Evolutionary conservation across 306 rosid genomes (phyloP), one percentile per base, ranked within the genome.

Genomic region (Gastrolobium villosum): DNA sequence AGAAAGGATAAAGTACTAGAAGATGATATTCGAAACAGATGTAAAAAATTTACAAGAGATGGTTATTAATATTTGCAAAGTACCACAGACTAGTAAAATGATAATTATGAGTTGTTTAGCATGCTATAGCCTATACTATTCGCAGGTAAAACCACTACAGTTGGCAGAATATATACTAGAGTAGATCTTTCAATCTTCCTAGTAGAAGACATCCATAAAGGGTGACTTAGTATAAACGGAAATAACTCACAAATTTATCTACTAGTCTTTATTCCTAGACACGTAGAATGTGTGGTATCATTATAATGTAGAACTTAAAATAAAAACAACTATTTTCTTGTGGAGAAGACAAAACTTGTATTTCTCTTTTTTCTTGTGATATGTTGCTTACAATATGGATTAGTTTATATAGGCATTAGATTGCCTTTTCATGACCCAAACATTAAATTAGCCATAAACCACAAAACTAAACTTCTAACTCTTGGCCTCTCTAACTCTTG

Each of bases 1-100:
- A 31, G 11, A 65, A 14, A 15, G 28, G 46, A 82, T 52, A 54
- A 66, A 75, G 50, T 46, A 30, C 35, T 43, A 36, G 31, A 85
- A 31, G 3, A 61, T 55, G 8, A 73, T 13, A 39, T 31, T 39
- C 32, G 1, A 3, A 76, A 54, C 45, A 59, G 7, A 59, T 41
- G 39, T 61, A 65, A 34, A 7, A 46, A 2, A 56, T 35, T 78
- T 69, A 54, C 77, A 37, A 79, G 20, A 45, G n/a, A 61, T 20
- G 15, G 4, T 57, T 57, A 59, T 56, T 45, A 44, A 61, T 43
- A 43, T 69, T 45, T 26, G 15, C 41, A 52, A 20, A 43, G 10
- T 5, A 39, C 59, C 45, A 43, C 14, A 14, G 4, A 1, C 65
- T 64, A 4, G 50, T 8, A 77, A 36, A 35, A 45, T 45, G 36